Evolutionary conservation across 805 yeast genomes (phyloP).

Genomic region (Ogataea methylovora): DNA sequence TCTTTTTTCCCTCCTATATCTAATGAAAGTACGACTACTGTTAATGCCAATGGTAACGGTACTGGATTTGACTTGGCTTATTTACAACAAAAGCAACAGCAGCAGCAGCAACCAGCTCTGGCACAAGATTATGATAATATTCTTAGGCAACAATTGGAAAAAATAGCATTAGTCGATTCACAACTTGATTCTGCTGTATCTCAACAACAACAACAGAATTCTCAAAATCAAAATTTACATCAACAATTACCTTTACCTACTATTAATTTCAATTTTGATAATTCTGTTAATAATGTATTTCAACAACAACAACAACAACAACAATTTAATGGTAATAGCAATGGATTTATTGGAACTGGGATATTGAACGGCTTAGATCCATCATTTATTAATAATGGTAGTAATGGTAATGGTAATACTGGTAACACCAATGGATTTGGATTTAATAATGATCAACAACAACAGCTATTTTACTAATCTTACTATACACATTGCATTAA

Average conservation of each 20-base stretch:
- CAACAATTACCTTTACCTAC: background rate
- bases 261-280: no score
- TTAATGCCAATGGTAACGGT: background rate
- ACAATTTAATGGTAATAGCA: background rate
- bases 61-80: background rate
- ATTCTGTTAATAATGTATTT: no score
- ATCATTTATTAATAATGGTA: no score
- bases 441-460: background rate
- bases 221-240: background rate
- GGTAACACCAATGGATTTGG: background rate
- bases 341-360: no score
- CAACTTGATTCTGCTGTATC: no score
- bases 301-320: background rate
- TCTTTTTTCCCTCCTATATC: conserved; percentile 5
- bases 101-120: conserved; percentile 3
- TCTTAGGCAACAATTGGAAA: conserved; percentile 22
- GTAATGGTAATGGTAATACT: background rate
- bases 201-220: no score
- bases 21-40: background rate
- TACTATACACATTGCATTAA: no score
- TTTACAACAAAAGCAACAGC: conserved; percentile 1
- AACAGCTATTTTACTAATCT: background rate
- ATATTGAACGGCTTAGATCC: background rate
- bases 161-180: conserved; percentile 9
- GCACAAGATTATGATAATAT: conserved; percentile 16